Base-by-base conservation (phyloP, 345 rosid genomes). In the Citropsis articulata region DNA sequence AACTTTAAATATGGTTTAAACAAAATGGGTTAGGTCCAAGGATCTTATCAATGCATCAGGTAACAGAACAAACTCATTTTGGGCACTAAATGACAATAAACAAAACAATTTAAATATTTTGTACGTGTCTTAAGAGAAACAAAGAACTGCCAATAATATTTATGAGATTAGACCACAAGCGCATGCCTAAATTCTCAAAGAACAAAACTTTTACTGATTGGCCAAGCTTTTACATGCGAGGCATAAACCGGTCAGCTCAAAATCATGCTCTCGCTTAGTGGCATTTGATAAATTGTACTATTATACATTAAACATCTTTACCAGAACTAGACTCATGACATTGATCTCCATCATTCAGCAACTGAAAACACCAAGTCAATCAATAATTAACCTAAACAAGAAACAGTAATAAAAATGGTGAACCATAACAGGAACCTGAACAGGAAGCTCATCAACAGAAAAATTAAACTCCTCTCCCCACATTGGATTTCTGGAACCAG, bases 401-500 rank as follows among this genome's bases (percentile, higher is more conserved):
- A 55, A 36, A 66, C 22, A 7, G 24, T 14, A 38, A 7, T 22
- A 77, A 77, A 30, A 50, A 36, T 22, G 40, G 59, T 28, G 63
- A 75, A 56, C 69, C 74, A 80, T 9, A 68, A 75, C 35, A 40
- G 71, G 61, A 86, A 94, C 99, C 98, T 94, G 84, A 61, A 81
- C 93, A 84, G 98, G 98, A 81, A 96, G 97, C 88, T 92, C 91
- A 72, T 94, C 97, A 50, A 87, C 91, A 67, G 93, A 88, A 81
- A 96, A 92, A 83, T 94, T 89, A 83, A 96, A 94, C 89, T 96
- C 97, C 85, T 96, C 99, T 75, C 98, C 98, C 99, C 98, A 96
- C 98, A 96, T 88, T 40, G 99, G 99, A 88, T 96, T 91, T 89
- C 98, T 89, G 76, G 98, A 92, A 85, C 98, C 97, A 78, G 97